phyloP scores from a whole-genome alignment of 139 green algal genomes.

The Chlamydomonas incerta region DNA sequence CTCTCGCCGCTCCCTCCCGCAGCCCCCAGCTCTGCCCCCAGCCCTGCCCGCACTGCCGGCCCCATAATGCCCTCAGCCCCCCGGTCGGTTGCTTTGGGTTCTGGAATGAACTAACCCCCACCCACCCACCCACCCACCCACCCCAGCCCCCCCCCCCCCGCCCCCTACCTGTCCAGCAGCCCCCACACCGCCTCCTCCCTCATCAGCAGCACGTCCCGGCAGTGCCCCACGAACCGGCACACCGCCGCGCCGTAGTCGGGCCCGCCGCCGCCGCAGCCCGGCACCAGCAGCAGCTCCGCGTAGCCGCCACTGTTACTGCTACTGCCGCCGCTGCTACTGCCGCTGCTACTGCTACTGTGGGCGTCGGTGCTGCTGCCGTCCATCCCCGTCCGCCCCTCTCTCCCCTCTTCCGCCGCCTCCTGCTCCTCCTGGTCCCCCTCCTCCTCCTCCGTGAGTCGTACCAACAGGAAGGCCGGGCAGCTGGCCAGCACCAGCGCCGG shows the following conservation, averaged over 20 bases:
- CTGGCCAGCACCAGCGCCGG: conserved; percentile 16
- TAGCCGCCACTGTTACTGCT: background rate
- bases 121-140: background rate
- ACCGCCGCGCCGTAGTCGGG: background rate
- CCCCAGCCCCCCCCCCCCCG: background rate
- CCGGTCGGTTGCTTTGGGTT: too few relatives aligned
- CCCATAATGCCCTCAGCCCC: too few relatives aligned
- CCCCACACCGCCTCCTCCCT: conserved; percentile 20
- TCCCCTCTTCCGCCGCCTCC: background rate
- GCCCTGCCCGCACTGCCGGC: too few relatives aligned
- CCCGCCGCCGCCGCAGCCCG: background rate
- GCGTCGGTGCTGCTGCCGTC: too few relatives aligned
- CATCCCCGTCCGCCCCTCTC: background rate
- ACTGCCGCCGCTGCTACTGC: background rate
- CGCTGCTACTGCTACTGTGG: background rate
- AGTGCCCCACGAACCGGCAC: conserved; percentile 1
- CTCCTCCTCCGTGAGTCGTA: background rate
- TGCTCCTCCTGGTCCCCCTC: background rate
- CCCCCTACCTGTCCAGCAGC: conserved; percentile 24
- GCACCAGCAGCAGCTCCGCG: background rate
- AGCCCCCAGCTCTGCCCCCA: too few relatives aligned
- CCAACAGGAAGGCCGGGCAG: conserved; percentile 31
- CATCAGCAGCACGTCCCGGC: conserved; percentile 21
- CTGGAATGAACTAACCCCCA: too few relatives aligned
- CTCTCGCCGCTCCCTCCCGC: too few relatives aligned